phyloP scores from a whole-genome alignment of 345 rosid genomes.

The Eucalyptus urophylla region DNA sequence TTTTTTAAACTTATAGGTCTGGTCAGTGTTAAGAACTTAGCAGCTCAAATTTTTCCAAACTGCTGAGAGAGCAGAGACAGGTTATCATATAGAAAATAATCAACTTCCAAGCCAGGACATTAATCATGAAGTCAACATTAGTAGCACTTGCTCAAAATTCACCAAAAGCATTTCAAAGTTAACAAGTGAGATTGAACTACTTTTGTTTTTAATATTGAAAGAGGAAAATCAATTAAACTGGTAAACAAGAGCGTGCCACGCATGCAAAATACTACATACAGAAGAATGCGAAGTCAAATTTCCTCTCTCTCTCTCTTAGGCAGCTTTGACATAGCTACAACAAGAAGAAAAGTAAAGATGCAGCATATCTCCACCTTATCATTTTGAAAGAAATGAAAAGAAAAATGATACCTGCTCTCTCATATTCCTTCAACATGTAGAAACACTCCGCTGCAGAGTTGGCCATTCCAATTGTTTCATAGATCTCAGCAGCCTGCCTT shows the following conservation, averaged over 20 bases:
- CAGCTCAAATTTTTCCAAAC: not conserved
- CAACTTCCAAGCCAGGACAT: not conserved
- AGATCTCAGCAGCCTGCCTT: constrained; percentile 38
- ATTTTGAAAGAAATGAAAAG: not conserved
- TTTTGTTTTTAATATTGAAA: not conserved
- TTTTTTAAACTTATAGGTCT: not conserved
- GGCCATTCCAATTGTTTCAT: constrained; percentile 27
- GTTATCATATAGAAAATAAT: not conserved
- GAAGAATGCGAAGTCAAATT: not conserved
- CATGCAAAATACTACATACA: not conserved
- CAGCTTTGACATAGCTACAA: not conserved
- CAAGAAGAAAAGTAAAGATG: not conserved
- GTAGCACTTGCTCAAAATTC: not conserved
- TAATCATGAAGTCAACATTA: not conserved
- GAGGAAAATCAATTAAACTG: not conserved
- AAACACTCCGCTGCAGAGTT: constrained; percentile 36
- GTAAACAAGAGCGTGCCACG: not conserved
- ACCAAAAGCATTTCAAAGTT: not conserved
- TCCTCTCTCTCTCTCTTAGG: not conserved
- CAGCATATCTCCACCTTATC: not conserved
- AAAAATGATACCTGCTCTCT: not conserved
- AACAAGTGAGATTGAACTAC: not conserved
- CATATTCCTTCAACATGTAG: constrained; percentile 16
- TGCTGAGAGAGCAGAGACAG: not conserved
- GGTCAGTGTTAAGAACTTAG: not conserved